phyloP scores from a whole-genome alignment of 2,329 filamentous ascomycete species.

The Phialocephala sp. region DNA sequence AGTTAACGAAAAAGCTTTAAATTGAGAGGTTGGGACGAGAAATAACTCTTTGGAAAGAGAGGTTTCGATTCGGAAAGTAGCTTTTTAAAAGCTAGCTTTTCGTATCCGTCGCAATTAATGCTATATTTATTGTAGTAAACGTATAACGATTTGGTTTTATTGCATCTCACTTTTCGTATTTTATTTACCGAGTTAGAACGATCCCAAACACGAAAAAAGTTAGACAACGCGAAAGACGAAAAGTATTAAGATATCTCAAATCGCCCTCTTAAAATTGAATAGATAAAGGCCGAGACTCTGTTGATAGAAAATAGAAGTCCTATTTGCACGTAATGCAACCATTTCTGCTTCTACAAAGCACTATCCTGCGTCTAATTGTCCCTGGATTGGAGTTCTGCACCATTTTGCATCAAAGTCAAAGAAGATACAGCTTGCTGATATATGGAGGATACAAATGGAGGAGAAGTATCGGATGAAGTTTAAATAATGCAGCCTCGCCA shows the following conservation, averaged over 20 bases:
- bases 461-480: background rate
- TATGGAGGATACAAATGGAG: background rate
- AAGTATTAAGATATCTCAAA: too few relatives aligned
- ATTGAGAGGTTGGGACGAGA: background rate
- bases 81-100: background rate
- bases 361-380: background rate
- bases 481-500: background rate
- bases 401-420: background rate
- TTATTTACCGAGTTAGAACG: background rate
- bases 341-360: background rate
- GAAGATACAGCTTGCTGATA: background rate
- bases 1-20: conserved; percentile 1
- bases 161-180: conserved; percentile 24
- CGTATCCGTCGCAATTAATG: conserved; percentile 11
- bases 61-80: background rate
- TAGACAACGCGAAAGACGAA: too few relatives aligned
- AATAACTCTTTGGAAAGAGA: background rate
- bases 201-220: background rate
- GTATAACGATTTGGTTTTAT: conserved; percentile 20
- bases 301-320: too few relatives aligned
- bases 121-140: conserved; percentile 16
- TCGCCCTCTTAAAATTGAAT: too few relatives aligned
- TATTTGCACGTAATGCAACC: conserved; percentile 6
- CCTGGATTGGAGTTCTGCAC: background rate
- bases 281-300: too few relatives aligned